Percentiles rank a stretch among this genome's conserved stretches.
Evolutionary conservation across 495 filamentous ascomycete species (phyloP).

Genomic region (Chaetomium fimeti): DNA sequence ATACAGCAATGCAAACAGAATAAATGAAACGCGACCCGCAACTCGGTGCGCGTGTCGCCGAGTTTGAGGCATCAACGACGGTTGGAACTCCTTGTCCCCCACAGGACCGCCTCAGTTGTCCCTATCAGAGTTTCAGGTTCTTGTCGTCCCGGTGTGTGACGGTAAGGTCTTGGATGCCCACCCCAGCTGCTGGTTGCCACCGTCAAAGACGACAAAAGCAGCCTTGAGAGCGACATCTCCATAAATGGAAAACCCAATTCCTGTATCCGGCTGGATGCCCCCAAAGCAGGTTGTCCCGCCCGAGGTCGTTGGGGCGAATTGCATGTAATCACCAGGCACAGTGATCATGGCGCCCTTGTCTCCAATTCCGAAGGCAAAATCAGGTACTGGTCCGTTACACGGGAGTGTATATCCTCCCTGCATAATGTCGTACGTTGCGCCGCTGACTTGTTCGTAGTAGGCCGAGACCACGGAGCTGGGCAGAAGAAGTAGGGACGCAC

Average conservation of each 20-base stretch:
- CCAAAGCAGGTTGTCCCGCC: constrained; percentile 55
- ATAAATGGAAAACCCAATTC: constrained; percentile 66
- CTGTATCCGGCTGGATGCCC: constrained; percentile 61
- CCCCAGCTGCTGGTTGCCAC: constrained; percentile 49
- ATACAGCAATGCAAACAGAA: no score
- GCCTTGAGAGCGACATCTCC: constrained; percentile 79
- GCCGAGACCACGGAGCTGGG: constrained; percentile 53
- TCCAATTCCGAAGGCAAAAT: constrained; percentile 59
- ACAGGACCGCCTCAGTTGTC: background rate
- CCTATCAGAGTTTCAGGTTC: background rate
- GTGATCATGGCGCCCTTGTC: constrained; percentile 41
- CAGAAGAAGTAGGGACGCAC: constrained; percentile 70
- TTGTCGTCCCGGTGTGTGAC: background rate
- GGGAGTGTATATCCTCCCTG: constrained; percentile 67
- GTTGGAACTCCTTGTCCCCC: no score
- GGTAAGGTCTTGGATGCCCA: constrained; percentile 50
- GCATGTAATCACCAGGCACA: constrained; percentile 57
- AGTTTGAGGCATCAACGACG: no score
- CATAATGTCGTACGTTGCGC: constrained; percentile 46
- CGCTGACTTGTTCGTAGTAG: constrained; percentile 62
- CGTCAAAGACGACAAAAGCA: constrained; percentile 68
- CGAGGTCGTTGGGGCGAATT: constrained; percentile 47
- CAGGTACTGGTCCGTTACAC: constrained; percentile 61
- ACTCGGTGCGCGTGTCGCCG: no score
- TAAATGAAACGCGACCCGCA: no score